Base-by-base conservation (phyloP, 345 rosid species). In the Citrus trifoliata region DNA sequence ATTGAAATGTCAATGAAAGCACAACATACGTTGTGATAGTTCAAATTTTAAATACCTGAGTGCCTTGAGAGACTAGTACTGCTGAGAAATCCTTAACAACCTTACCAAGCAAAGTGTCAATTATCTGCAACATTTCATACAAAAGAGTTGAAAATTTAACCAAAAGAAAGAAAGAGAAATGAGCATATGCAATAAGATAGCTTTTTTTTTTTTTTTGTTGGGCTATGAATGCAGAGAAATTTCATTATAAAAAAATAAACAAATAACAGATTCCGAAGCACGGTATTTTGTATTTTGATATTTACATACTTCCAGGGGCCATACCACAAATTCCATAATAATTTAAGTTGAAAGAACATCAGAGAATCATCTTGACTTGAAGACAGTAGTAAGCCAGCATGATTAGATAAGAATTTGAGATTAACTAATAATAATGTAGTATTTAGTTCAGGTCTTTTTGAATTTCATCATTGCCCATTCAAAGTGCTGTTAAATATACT, bases 81-180 rank as follows among this genome's bases (percentile, higher is more conserved):
- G 93, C 91, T 19, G 97, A 95, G 79, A 95, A 95, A 88, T 95
- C 97, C 81, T 91, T 91, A 18, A 93, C 95, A 56, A 92, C 93
- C 82, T 89, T 93, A 70, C 93, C 83, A 67, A 95, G 95, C 86
- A 95, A 88, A 9, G 90, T 80, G 83, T 95, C 97, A 9, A 93
- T 89, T 38, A 93, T 90, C 99, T 95, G 86, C 74, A 82, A 38
- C 30, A 16, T 65, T 67, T 76, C 73, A 19, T 24, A 65, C 14
- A 32, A 79, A 77, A 33, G 68, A 65, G 40, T 6, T 5, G 46
- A 33, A 65, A 35, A 33, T 1, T 65, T 19, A 19, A 33, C 13
- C 58, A 53, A 51, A 51, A 51, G 76, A 72, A 63, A 72, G 38
- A 33, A 30, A 32, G 6, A 32, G 32, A 22, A 30, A 71, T 70